phyloP scores from a whole-genome alignment of 1,139 yeast species.

The Saccharomyces pastorianus region DNA sequence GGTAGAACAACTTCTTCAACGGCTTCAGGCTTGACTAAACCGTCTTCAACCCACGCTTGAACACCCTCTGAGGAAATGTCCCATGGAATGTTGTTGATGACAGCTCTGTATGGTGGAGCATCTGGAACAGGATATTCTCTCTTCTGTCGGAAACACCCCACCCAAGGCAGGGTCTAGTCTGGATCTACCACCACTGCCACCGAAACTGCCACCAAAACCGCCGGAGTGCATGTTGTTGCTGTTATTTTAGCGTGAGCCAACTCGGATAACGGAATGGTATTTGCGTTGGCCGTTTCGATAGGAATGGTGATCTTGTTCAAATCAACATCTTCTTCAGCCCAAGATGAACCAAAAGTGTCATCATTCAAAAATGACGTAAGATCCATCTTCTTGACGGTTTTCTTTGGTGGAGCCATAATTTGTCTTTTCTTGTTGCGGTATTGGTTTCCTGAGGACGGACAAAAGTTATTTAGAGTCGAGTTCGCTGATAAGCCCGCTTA shows the following conservation, averaged over 20 bases:
- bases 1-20: slow-evolving; percentile 55
- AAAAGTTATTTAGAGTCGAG: neutral
- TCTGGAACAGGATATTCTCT: slow-evolving; percentile 79
- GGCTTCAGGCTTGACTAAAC: slow-evolving; percentile 50
- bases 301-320: slow-evolving; percentile 58
- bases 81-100: slow-evolving; percentile 81
- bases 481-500: neutral
- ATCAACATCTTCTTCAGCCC: slow-evolving; percentile 76
- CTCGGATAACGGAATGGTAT: slow-evolving; percentile 28
- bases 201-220: slow-evolving; percentile 10
- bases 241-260: slow-evolving; percentile 17
- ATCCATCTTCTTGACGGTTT: slow-evolving; percentile 45
- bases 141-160: slow-evolving; percentile 35
- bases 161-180: slow-evolving; percentile 35
- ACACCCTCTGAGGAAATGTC: slow-evolving; percentile 63
- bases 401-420: slow-evolving; percentile 44
- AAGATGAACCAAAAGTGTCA: slow-evolving; percentile 50
- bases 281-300: slow-evolving; percentile 24
- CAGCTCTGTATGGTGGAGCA: slow-evolving; percentile 83
- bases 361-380: slow-evolving; percentile 47
- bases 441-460: neutral
- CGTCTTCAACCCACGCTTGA: slow-evolving; percentile 58
- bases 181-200: slow-evolving; percentile 31
- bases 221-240: slow-evolving; percentile 5
- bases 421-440: neutral